Conservation (phyloP, 1,284 basidiomycete species). For the Mycena sp. region DNA sequence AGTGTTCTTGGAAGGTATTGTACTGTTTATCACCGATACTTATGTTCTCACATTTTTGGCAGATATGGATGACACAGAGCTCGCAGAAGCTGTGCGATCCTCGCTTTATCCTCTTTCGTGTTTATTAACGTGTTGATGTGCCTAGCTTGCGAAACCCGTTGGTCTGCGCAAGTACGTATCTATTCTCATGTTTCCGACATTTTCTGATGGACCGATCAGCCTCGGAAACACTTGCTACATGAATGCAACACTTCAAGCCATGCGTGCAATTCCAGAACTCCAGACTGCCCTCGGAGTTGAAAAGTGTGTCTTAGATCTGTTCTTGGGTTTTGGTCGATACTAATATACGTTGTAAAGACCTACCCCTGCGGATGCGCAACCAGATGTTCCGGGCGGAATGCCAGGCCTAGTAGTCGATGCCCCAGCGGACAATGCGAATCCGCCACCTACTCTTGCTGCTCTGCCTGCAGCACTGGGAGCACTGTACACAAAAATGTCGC, state of each 20-base stretch:
- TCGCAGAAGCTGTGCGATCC: slow-evolving; percentile 80
- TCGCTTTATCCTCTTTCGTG: not conserved
- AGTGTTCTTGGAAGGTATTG: slow-evolving; percentile 82
- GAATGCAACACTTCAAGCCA: slow-evolving; percentile 93
- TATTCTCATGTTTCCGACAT: no score
- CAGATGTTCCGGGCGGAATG: slow-evolving; percentile 29
- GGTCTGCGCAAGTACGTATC: slow-evolving; percentile 68
- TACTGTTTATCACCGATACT: not conserved
- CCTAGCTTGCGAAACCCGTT: slow-evolving; percentile 69
- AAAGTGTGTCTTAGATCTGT: slow-evolving; percentile 35
- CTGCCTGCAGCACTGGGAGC: slow-evolving; percentile 74
- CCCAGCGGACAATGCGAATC: slow-evolving; percentile 31
- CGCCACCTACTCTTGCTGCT: slow-evolving; percentile 31
- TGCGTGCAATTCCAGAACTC: slow-evolving; percentile 92
- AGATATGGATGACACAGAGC: slow-evolving; percentile 88
- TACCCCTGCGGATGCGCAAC: not conserved
- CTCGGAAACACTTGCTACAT: slow-evolving; percentile 96
- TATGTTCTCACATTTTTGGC: slow-evolving; percentile 27
- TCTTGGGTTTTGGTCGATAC: not conserved
- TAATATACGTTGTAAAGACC: not conserved
- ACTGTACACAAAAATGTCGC: slow-evolving; percentile 77
- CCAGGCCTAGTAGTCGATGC: slow-evolving; percentile 37
- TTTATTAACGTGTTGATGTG: slow-evolving; percentile 1
- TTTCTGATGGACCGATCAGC: slow-evolving; percentile 46
- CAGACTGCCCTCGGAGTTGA: slow-evolving; percentile 71